These are phyloP conservation scores for Haplosporangium sp. DNA, from an alignment of 371 early-diverging fungal genomes.

Conservation along the genomic window DNA sequence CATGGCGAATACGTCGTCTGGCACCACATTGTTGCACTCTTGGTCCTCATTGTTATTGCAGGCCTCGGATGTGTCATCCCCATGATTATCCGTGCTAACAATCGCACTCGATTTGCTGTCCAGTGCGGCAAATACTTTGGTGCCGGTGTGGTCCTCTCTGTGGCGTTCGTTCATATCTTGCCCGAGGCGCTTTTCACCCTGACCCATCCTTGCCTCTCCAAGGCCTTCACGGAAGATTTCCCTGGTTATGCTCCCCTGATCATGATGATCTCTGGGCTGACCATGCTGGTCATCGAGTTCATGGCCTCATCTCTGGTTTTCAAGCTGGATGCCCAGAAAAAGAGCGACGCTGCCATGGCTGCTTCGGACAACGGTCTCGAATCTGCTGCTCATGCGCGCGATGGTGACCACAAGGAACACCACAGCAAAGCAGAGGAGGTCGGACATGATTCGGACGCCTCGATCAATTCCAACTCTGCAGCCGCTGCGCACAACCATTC, in stretches of 20 bases:
- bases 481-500: background rate
- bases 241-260: conserved; percentile 62
- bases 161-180: conserved; percentile 80
- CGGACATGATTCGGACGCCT: background rate
- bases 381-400: conserved; percentile 8
- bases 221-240: conserved; percentile 56
- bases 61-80: conserved; percentile 55
- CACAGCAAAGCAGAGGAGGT: conserved; percentile 17
- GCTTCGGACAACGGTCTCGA: conserved; percentile 13
- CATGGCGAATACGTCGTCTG: conserved; percentile 58
- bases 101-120: conserved; percentile 24
- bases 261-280: conserved; percentile 66
- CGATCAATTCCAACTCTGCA: background rate
- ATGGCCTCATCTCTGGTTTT: conserved; percentile 56
- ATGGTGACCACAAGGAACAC: conserved; percentile 13
- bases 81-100: conserved; percentile 29
- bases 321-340: conserved; percentile 33
- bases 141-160: conserved; percentile 84
- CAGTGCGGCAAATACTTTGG: conserved; percentile 71
- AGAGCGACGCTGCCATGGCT: conserved; percentile 16
- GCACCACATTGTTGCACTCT: conserved; percentile 69
- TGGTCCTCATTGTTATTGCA: conserved; percentile 61
- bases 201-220: conserved; percentile 59
- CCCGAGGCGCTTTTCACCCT: conserved; percentile 59
- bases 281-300: conserved; percentile 67